Base-by-base conservation (phyloP, 306 rosid genomes). In the Malus orientalis region DNA sequence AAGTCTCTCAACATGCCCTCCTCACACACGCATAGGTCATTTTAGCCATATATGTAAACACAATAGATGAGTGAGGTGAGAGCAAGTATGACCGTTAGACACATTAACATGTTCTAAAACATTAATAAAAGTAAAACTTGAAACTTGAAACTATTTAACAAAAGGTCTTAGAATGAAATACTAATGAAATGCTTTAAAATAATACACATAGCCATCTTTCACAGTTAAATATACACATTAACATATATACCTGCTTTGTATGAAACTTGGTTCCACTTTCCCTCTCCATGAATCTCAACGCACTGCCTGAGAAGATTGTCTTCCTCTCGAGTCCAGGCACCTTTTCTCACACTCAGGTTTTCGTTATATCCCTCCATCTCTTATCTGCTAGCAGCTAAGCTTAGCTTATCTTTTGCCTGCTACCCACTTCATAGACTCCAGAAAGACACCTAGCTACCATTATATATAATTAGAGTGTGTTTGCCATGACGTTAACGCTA, bases 291-390 rank as follows among this genome's bases (percentile, higher is more conserved):
- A 4, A 6, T 74, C 53, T 69, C 54, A 15, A 80, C 36, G 79
- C 83, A 47, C 23, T 59, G 53, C 65, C n/a, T 80, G 8, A 80
- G 75, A 30, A 80, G 36, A 14, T 29, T 47, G 70, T 80, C 83
- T 58, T 80, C 83, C 71, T 74, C 70, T 14, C 23, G 23, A 54
- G 76, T 80, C 83, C 83, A 80, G 22, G 83, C 70, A 19, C 83
- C 83, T 80, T 74, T 80, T 53, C 83, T 74, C 23, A 80, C 69
- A 18, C 63, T 62, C 22, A 45, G 23, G 18, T 49, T 47, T 11
- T 8, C 5, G 16, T 61, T 49, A 69, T 30, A 6, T 2, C 13
- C 49, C 49, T 70, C 70, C 81, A 55, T 68, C 22, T 15, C 23
- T 32, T 15, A 8, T 63, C 36, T 6, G 18, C 67, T 61, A 12